Evolutionary conservation across 768 basidiomycete species (phyloP).

Genomic region (Tricholoma flavovirens): DNA sequence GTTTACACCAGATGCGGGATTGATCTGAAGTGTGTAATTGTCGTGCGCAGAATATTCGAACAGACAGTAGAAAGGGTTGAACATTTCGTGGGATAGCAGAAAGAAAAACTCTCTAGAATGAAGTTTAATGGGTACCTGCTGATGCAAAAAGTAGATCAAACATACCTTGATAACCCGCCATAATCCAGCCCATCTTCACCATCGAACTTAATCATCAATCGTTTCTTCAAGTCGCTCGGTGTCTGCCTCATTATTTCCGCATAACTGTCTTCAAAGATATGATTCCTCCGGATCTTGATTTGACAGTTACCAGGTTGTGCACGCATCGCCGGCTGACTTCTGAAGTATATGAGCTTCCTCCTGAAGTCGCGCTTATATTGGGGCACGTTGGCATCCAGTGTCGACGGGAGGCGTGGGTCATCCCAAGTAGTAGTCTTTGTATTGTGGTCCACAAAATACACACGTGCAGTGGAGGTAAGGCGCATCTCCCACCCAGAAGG

Average conservation of each 20-base stretch:
- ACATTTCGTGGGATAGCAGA: conserved; percentile 99
- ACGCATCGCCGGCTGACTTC: conserved; percentile 96
- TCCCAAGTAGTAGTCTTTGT: conserved; percentile 99
- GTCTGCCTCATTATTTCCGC: conserved; percentile 99
- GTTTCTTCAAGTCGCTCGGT: conserved; percentile 96
- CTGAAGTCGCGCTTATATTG: conserved; percentile 99
- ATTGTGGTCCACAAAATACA: conserved; percentile 99
- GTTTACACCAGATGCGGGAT: conserved; percentile 96
- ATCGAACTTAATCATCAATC: conserved; percentile 99
- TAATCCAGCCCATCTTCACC: conserved; percentile 99
- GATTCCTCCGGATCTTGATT: conserved; percentile 96
- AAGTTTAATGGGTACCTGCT: neutral
- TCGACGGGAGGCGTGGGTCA: conserved; percentile 93
- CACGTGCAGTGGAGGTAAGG: conserved; percentile 93
- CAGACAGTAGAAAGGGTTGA: conserved; percentile 99
- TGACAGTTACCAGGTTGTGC: conserved; percentile 99
- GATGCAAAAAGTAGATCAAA: neutral
- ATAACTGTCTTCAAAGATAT: conserved; percentile 99
- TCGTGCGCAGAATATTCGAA: conserved; percentile 99
- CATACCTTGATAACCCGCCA: conserved; percentile 89
- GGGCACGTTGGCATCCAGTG: conserved; percentile 93
- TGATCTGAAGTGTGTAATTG: conserved; percentile 99
- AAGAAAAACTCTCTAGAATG: conserved; percentile 94
- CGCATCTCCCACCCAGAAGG: conserved; percentile 99
- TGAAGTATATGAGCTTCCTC: conserved; percentile 98